A percentile compares a stretch with the other conserved stretches of the same genome.
Evolutionary conservation across 129 eudicot species (phyloP).

Genomic region (Mikania micrantha): DNA sequence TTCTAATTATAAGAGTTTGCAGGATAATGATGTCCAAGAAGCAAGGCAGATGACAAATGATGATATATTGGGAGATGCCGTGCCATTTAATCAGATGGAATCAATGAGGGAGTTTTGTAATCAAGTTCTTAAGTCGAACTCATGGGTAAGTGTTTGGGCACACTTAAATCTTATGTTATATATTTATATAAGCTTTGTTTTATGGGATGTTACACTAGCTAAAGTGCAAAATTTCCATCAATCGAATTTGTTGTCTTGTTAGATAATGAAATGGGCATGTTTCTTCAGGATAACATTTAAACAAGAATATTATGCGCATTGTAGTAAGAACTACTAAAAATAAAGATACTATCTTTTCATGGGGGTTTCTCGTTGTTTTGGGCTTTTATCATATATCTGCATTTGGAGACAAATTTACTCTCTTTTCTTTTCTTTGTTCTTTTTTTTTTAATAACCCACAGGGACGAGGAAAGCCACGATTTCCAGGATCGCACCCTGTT

Average conservation of each 20-base stretch:
- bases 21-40: slow-evolving; percentile 32
- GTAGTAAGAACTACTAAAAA: neutral
- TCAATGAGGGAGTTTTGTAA: slow-evolving; percentile 46
- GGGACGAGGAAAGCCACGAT: slow-evolving; percentile 55
- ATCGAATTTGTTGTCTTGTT: neutral
- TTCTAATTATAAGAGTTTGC: slow-evolving; percentile 13
- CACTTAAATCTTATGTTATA: slow-evolving; percentile 3
- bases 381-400: neutral
- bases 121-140: slow-evolving; percentile 38
- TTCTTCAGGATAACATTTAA: neutral
- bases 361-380: neutral
- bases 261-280: neutral
- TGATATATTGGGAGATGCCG: slow-evolving; percentile 54
- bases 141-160: slow-evolving; percentile 25
- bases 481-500: slow-evolving; percentile 80
- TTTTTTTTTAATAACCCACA: slow-evolving; percentile 22
- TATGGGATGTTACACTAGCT: neutral
- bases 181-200: neutral
- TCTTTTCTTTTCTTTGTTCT: neutral
- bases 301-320: neutral
- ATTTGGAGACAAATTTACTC: neutral
- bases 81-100: slow-evolving; percentile 38
- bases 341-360: neutral
- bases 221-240: neutral
- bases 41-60: slow-evolving; percentile 42